These are phyloP conservation scores for Beauveria sp. DNA, from an alignment of 2,329 filamentous ascomycete genomes.

Conservation along the genomic window DNA sequence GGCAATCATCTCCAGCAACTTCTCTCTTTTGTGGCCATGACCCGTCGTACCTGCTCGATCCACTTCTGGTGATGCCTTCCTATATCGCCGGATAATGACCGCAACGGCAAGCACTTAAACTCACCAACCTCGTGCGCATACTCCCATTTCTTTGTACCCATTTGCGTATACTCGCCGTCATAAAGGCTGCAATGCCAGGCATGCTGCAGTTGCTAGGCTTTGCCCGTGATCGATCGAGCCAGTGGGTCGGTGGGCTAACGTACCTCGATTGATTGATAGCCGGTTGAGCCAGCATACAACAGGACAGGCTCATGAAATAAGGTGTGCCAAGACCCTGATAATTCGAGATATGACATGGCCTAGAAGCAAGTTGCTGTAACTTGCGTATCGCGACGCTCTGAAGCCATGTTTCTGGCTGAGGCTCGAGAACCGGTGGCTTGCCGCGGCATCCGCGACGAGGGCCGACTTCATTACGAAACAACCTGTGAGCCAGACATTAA, in stretches of 20 bases:
- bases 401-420: not conserved
- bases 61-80: not conserved
- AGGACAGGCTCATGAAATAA: not conserved
- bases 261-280: not conserved
- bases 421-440: not conserved
- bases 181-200: not conserved
- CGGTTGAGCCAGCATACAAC: not conserved
- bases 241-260: not conserved
- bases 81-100: not conserved
- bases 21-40: not conserved
- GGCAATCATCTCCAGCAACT: not conserved
- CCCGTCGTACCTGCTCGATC: not conserved
- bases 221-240: not conserved
- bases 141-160: not conserved
- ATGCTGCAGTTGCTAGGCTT: not conserved
- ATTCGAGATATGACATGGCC: not conserved
- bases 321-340: too few species aligned
- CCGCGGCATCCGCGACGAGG: not conserved
- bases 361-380: not conserved
- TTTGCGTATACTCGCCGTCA: not conserved
- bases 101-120: not conserved
- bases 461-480: not conserved
- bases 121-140: not conserved
- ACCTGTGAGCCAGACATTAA: not conserved
- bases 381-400: not conserved